phyloP scores from a whole-genome alignment of 139 green algal species.

The Asterochloris sp. region DNA sequence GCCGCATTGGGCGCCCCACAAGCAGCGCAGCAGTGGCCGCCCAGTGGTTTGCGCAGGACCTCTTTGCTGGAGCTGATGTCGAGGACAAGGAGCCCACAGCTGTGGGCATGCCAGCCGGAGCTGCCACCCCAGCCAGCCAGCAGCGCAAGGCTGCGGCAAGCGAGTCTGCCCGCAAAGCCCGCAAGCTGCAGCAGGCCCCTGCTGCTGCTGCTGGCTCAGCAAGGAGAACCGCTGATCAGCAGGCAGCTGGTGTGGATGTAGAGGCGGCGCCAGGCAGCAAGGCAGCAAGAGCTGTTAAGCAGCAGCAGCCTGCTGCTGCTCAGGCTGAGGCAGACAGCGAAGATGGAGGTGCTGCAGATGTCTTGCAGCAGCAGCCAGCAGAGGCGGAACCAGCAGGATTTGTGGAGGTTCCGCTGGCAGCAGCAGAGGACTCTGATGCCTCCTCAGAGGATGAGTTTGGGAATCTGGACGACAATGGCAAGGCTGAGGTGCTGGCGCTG shows the following conservation, averaged over 20 bases:
- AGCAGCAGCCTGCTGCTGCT: neutral
- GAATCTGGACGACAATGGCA: slow-evolving; percentile 44
- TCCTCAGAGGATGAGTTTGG: slow-evolving; percentile 18
- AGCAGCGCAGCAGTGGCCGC: slow-evolving; percentile 50
- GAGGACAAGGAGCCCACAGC: slow-evolving; percentile 21
- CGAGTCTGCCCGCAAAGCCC: neutral
- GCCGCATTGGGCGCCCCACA: slow-evolving; percentile 44
- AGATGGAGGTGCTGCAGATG: neutral
- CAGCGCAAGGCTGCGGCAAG: neutral
- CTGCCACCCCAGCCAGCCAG: neutral
- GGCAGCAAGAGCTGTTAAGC: neutral
- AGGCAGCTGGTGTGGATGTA: neutral
- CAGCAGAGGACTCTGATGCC: neutral
- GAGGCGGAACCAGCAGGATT: slow-evolving; percentile 6
- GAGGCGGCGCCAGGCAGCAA: too few species aligned
- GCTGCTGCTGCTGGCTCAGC: neutral
- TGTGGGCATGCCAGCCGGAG: too few species aligned
- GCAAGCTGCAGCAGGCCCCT: neutral
- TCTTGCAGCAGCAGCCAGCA: neutral
- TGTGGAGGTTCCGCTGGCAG: slow-evolving; percentile 10
- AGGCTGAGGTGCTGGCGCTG: slow-evolving; percentile 67
- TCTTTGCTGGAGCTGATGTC: slow-evolving; percentile 13
- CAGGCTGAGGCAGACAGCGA: neutral
- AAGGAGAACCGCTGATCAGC: neutral
- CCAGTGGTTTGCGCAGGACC: slow-evolving; percentile 86